Percentiles rank a stretch among this genome's conserved stretches.
Conservation (phyloP, 2,329 filamentous ascomycete species). For the Talaromyces verruculosus region DNA sequence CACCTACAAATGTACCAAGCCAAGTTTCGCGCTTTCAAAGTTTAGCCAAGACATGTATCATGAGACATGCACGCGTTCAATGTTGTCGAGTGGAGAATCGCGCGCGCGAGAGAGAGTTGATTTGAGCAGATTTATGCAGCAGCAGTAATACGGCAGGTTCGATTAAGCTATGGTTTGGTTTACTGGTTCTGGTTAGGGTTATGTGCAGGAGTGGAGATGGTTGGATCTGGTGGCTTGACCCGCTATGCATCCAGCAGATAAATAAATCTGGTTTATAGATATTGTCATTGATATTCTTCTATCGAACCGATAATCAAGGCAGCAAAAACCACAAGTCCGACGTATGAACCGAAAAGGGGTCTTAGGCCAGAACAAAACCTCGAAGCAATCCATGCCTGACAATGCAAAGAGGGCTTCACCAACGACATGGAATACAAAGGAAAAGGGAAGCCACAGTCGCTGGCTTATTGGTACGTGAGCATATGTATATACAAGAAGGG, state of each 20-base stretch:
- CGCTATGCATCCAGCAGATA: background rate
- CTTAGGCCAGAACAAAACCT: no score
- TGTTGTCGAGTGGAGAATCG: background rate
- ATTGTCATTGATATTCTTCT: background rate
- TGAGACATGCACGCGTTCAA: background rate
- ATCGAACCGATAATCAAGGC: background rate
- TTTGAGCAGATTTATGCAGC: conserved; percentile 22
- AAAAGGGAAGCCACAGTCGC: no score
- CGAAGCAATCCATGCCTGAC: background rate
- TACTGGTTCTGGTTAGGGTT: background rate
- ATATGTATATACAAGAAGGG: background rate
- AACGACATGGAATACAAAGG: no score
- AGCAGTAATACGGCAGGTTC: background rate
- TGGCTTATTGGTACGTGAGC: no score
- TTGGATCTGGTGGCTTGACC: background rate
- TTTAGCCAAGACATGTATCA: background rate
- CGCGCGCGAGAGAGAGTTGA: conserved; percentile 2
- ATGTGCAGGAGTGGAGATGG: background rate
- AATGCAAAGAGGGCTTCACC: no score
- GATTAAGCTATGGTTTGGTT: background rate
- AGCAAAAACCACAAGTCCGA: background rate
- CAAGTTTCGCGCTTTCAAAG: background rate
- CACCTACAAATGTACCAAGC: background rate
- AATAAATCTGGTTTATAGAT: background rate
- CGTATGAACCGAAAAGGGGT: no score